These are phyloP conservation scores for Castanea mollissima DNA, from an alignment of 306 rosid species.

Conservation along the genomic window DNA sequence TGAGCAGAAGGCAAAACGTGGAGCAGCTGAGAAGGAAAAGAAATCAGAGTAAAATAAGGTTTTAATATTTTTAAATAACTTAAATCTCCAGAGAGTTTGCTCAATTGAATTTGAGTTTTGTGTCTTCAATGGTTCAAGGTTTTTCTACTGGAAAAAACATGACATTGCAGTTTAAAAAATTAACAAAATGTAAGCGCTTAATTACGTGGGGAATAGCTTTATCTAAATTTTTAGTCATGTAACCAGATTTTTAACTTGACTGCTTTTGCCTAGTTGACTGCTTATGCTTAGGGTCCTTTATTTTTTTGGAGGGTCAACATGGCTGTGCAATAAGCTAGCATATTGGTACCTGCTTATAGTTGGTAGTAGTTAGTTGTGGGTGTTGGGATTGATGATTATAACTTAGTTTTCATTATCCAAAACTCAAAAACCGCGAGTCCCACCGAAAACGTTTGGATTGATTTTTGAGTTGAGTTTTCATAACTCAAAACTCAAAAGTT, in stretches of 20 bases:
- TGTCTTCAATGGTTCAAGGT: background rate
- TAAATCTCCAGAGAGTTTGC: background rate
- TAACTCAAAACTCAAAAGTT: too few relatives aligned
- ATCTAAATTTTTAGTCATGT: background rate
- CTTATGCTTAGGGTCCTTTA: background rate
- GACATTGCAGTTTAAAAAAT: background rate
- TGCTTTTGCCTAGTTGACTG: background rate
- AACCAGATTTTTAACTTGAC: background rate
- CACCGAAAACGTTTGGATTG: too few relatives aligned
- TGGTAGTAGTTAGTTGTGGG: too few relatives aligned
- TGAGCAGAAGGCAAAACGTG: conserved; percentile 80
- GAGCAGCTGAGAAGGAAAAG: conserved; percentile 78
- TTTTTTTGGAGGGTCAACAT: background rate
- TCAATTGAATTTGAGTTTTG: conserved; percentile 2
- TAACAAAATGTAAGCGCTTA: background rate
- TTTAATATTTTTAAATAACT: conserved; percentile 1
- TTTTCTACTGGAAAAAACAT: background rate
- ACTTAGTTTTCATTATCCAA: too few relatives aligned
- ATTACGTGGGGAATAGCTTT: background rate
- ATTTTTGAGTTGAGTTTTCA: too few relatives aligned
- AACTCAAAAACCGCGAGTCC: too few relatives aligned
- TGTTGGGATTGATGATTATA: too few relatives aligned
- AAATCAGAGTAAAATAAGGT: conserved; percentile 95
- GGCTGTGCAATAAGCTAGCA: background rate
- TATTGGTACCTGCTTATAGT: too few relatives aligned